phyloP scores from a whole-genome alignment of 352 stramenopile genomes.

The Phytophthora syringae region DNA sequence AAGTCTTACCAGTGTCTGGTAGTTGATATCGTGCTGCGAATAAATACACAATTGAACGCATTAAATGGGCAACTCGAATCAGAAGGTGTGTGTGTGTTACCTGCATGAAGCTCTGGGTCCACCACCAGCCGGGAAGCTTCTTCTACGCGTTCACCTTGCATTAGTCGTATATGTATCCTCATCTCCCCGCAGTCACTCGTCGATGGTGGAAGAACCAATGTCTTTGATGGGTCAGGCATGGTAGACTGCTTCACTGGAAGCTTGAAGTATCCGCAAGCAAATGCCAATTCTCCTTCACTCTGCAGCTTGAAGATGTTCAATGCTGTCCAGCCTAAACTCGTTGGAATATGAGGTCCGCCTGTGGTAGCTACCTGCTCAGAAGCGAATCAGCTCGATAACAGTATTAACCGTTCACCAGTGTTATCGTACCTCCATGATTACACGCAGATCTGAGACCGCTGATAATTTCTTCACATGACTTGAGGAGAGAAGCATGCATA shows the following conservation, averaged over 20 bases:
- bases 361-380: slow-evolving; percentile 31
- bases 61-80: too few relatives aligned
- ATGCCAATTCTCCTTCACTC: slow-evolving; percentile 11
- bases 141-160: slow-evolving; percentile 31
- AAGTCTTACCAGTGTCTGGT: slow-evolving; percentile 8
- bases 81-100: slow-evolving; percentile 8
- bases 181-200: slow-evolving; percentile 21
- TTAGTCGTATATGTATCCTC: slow-evolving; percentile 44
- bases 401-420: neutral
- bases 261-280: slow-evolving; percentile 44
- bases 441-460: slow-evolving; percentile 28
- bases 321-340: slow-evolving; percentile 52
- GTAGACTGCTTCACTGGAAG: slow-evolving; percentile 47
- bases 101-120: slow-evolving; percentile 46
- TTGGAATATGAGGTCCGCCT: slow-evolving; percentile 9
- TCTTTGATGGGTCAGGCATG: slow-evolving; percentile 51
- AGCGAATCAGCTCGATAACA: slow-evolving; percentile 1
- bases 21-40: slow-evolving; percentile 25
- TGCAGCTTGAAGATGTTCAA: slow-evolving; percentile 41
- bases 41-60: slow-evolving; percentile 2
- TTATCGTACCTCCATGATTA: slow-evolving; percentile 50
- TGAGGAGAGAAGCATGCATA: slow-evolving; percentile 40
- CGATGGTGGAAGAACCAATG: slow-evolving; percentile 18
- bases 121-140: slow-evolving; percentile 37
- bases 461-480: slow-evolving; percentile 43